A percentile compares a stretch with the other conserved stretches of the same genome.
phyloP scores from a whole-genome alignment of 306 rosid species.

The Abrus pulchellus region DNA sequence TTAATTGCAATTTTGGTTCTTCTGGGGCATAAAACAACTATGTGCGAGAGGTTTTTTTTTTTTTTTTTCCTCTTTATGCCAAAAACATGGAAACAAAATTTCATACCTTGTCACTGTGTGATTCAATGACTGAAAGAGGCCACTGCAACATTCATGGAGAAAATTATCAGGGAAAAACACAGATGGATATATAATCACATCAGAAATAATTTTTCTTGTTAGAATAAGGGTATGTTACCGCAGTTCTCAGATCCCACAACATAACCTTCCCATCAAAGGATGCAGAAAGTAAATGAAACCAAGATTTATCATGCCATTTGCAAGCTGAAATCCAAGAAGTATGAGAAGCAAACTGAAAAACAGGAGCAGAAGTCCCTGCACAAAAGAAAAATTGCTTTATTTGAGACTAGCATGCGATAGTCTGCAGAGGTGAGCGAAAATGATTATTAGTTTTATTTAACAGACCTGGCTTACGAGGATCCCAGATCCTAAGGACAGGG shows the following conservation, averaged over 20 bases:
- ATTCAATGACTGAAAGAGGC: slow-evolving; percentile 80
- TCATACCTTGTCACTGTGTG: slow-evolving; percentile 83
- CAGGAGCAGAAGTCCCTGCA: slow-evolving; percentile 89
- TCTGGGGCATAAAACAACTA: slow-evolving; percentile 6
- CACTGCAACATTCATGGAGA: slow-evolving; percentile 68
- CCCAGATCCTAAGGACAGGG: slow-evolving; percentile 89
- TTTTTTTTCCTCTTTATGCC: neutral
- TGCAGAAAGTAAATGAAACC: slow-evolving; percentile 84
- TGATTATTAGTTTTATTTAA: slow-evolving; percentile 26
- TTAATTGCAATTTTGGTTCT: neutral
- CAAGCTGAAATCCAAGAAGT: slow-evolving; percentile 84
- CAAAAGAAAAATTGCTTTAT: slow-evolving; percentile 24
- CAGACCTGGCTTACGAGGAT: slow-evolving; percentile 96
- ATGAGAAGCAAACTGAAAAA: slow-evolving; percentile 82
- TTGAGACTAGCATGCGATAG: slow-evolving; percentile 4
- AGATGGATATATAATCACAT: slow-evolving; percentile 1
- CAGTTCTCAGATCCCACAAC: slow-evolving; percentile 97
- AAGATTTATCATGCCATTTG: slow-evolving; percentile 85
- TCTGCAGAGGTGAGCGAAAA: slow-evolving; percentile 20
- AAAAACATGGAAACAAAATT: slow-evolving; percentile 8
- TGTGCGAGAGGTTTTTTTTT: neutral
- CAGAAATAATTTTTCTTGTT: neutral
- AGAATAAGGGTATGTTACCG: slow-evolving; percentile 61
- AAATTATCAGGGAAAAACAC: slow-evolving; percentile 25
- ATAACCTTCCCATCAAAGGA: slow-evolving; percentile 90